Conservation (phyloP, 257 asterid species). For the Primulina huaijiensis region DNA sequence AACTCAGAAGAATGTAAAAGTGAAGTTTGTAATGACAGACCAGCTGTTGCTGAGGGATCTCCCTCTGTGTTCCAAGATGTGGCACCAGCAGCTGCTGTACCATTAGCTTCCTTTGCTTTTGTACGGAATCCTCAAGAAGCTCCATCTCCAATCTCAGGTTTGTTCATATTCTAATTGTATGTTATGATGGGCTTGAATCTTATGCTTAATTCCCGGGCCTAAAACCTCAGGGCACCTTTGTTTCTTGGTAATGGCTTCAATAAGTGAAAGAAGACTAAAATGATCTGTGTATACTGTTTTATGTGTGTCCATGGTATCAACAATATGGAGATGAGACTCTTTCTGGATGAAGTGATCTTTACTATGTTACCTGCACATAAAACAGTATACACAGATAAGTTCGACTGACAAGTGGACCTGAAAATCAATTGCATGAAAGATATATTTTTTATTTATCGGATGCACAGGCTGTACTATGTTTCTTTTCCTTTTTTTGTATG, state of each 20-base stretch:
- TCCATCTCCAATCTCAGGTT: constrained; percentile 72
- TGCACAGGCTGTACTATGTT: no score
- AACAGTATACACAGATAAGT: no score
- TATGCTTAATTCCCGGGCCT: background rate
- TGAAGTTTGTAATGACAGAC: constrained; percentile 29
- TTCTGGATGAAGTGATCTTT: background rate
- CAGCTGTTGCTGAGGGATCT: constrained; percentile 36
- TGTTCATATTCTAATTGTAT: constrained; percentile 5
- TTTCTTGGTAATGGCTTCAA: background rate
- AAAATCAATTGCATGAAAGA: no score
- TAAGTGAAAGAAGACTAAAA: background rate
- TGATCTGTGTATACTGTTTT: background rate
- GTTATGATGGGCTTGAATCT: background rate
- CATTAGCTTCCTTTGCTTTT: constrained; percentile 38
- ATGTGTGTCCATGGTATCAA: background rate
- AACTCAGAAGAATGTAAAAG: constrained; percentile 44
- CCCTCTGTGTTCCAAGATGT: constrained; percentile 44
- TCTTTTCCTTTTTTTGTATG: no score
- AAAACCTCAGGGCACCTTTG: background rate
- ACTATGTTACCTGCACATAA: background rate
- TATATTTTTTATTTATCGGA: no score
- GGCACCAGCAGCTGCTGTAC: constrained; percentile 42
- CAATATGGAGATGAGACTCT: background rate
- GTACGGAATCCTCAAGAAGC: constrained; percentile 41
- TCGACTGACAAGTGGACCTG: no score